Percentiles rank a stretch among this genome's conserved stretches.
Conservation (phyloP, 1,284 basidiomycete genomes). For the Trametes pubescens region DNA sequence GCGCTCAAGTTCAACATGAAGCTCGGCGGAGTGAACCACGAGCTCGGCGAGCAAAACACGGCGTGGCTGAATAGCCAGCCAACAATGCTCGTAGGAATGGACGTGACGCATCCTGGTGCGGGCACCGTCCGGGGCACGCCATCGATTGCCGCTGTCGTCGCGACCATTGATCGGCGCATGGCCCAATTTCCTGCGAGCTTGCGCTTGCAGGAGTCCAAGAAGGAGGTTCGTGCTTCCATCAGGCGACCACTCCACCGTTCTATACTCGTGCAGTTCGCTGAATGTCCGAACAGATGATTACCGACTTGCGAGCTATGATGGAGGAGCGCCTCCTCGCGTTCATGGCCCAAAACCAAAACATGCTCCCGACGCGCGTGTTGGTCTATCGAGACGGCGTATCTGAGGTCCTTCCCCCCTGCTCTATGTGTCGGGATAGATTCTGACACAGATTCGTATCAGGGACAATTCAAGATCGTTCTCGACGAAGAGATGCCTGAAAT, state of each 20-base stretch:
- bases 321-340: conserved; percentile 66
- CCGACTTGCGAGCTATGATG: conserved; percentile 74
- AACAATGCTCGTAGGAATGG: conserved; percentile 85
- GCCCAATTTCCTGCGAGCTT: conserved; percentile 78
- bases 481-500: conserved; percentile 71
- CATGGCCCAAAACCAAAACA: conserved; percentile 51
- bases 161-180: conserved; percentile 67
- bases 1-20: conserved; percentile 85
- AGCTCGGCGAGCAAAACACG: conserved; percentile 57
- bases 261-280: background rate
- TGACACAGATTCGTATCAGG: conserved; percentile 48
- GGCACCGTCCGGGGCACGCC: conserved; percentile 73
- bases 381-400: conserved; percentile 85
- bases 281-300: conserved; percentile 64
- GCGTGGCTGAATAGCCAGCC: conserved; percentile 60
- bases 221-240: conserved; percentile 61
- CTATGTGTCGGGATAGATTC: background rate
- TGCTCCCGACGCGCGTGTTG: conserved; percentile 67
- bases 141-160: conserved; percentile 83
- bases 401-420: conserved; percentile 55
- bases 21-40: conserved; percentile 79
- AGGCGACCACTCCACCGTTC: background rate
- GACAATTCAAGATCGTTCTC: conserved; percentile 76
- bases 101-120: conserved; percentile 82
- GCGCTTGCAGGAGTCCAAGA: conserved; percentile 74